Percentiles rank a stretch among this genome's conserved stretches.
phyloP scores from a whole-genome alignment of 2,329 filamentous ascomycete genomes.

The Fusarium sp. region DNA sequence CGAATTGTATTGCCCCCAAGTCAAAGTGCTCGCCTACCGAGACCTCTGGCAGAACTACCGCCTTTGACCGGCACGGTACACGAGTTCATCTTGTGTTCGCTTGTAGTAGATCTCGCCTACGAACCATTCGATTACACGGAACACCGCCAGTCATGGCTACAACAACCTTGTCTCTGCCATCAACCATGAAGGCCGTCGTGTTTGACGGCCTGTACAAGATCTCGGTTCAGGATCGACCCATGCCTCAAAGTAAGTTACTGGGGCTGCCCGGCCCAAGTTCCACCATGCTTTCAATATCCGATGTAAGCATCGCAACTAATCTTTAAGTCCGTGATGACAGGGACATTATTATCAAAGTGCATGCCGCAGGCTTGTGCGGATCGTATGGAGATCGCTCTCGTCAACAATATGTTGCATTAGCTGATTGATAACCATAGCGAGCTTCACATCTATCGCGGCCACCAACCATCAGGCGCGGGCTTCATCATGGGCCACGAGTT shows the following conservation, averaged over 20 bases:
- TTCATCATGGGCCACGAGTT: conserved; percentile 88
- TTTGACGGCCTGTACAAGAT: conserved; percentile 84
- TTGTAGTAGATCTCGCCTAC: background rate
- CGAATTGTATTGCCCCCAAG: background rate
- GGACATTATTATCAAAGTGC: conserved; percentile 86
- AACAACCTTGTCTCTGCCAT: conserved; percentile 49
- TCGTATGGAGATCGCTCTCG: conserved; percentile 68
- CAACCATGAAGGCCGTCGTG: conserved; percentile 87
- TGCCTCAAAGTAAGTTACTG: conserved; percentile 68
- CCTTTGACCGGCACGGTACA: background rate
- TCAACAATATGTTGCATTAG: background rate
- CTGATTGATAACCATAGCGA: conserved; percentile 66
- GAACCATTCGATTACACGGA: background rate
- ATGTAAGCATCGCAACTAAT: conserved; percentile 16
- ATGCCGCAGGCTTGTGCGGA: conserved; percentile 86
- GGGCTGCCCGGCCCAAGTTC: background rate
- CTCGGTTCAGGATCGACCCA: conserved; percentile 80
- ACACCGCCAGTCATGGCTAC: background rate
- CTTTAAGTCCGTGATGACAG: conserved; percentile 70
- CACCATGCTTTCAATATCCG: background rate
- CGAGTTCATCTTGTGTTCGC: background rate
- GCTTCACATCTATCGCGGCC: conserved; percentile 86
- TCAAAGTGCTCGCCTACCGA: background rate
- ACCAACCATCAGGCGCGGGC: conserved; percentile 74
- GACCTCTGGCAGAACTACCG: background rate